Evolutionary conservation across 805 yeast species (phyloP).

Genomic region (Clavispora phyllophila): DNA sequence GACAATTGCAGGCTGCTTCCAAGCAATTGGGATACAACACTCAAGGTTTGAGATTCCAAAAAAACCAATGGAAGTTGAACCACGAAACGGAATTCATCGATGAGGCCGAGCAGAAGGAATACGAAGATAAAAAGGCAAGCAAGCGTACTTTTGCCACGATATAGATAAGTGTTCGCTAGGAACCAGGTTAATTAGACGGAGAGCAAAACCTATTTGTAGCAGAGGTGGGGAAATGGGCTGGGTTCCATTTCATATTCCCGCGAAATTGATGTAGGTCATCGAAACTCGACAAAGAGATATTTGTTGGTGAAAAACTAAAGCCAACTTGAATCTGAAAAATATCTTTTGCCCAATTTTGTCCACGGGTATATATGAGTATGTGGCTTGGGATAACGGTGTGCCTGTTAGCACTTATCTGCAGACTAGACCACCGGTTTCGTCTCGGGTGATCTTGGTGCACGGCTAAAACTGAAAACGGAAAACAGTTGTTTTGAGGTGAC

Average conservation of each 20-base stretch:
- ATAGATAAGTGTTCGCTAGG: constrained; percentile 4
- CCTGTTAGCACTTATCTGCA: not conserved
- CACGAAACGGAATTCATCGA: constrained; percentile 75
- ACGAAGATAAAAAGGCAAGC: constrained; percentile 51
- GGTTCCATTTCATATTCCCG: too few relatives aligned
- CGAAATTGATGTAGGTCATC: too few relatives aligned
- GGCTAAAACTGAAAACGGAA: not conserved
- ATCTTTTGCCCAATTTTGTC: too few relatives aligned
- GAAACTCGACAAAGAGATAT: too few relatives aligned
- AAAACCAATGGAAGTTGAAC: constrained; percentile 70
- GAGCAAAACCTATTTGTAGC: too few relatives aligned
- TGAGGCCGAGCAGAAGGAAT: constrained; percentile 50
- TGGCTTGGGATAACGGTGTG: not conserved
- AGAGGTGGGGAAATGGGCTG: too few relatives aligned
- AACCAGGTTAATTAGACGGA: not conserved
- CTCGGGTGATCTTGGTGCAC: constrained; percentile 1
- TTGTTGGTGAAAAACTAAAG: not conserved
- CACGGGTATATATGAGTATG: not conserved
- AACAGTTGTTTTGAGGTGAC: not conserved
- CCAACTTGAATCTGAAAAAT: not conserved
- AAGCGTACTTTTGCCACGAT: constrained; percentile 72
- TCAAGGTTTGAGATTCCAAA: constrained; percentile 72
- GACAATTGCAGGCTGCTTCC: constrained; percentile 45
- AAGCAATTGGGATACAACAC: constrained; percentile 75
- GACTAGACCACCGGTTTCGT: not conserved